Base-by-base conservation (phyloP, 331 rosid genomes). In the Spiraea crenata region DNA sequence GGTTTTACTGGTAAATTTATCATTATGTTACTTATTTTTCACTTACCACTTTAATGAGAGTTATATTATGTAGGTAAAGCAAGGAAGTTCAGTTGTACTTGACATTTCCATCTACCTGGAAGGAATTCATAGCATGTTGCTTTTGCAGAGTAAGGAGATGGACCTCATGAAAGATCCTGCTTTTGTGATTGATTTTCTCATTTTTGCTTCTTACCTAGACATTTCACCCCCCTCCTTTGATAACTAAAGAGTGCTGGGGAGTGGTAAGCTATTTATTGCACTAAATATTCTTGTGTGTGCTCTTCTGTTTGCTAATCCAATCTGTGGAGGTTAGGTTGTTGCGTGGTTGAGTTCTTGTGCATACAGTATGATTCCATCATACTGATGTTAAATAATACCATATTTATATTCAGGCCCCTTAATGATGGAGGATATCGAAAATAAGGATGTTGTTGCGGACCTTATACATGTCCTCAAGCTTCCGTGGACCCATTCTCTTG, bases 91-190 rank as follows among this genome's bases (percentile, higher is more conserved):
- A 0, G 70, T 76, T 69, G 72, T 60, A 31, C 71, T 83, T 50
- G 87, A 89, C 75, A 58, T 93, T 71, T 80, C 88, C 77, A 74
- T 82, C 64, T 93, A 85, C 79, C 85, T 93, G 54, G 92, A 91
- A 85, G 99, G 97, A 80, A 86, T 93, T 82, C 95, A 91, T 83
- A 80, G 84, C 67, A 80, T 89, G 59, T 79, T 93, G 81, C 88
- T 82, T 77, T 84, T 82, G 70, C 90, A 65, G 78, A 60, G 99
- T 93, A 87, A 93, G 85, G 82, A 76, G 65, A 78, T 70, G 70
- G 55, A 70, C 55, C 67, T 72, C 49, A 70, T 12, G 54, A 73
- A 70, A 17, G 51, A 63, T 60, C 41, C 49, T 72, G 62, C 62
- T 35, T 42, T 64, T 70, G 71, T 37, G 46, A 68, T 73, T 61